These are phyloP conservation scores for Lactifluus rugatus DNA, from an alignment of 768 basidiomycete genomes.

Conservation along the genomic window DNA sequence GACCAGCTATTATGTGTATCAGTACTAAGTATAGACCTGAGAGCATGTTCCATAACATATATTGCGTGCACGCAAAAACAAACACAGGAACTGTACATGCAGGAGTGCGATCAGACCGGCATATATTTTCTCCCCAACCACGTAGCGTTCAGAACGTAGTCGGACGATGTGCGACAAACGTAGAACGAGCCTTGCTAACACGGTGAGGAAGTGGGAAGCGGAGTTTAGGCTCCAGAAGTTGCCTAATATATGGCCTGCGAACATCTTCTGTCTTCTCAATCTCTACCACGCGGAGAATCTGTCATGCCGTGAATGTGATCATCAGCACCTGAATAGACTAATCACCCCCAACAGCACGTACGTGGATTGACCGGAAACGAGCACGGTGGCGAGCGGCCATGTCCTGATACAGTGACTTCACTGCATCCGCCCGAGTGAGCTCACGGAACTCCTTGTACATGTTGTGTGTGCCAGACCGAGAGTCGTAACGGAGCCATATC, in stretches of 20 bases:
- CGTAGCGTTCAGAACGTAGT: constrained; percentile 46
- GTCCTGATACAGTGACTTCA: constrained; percentile 96
- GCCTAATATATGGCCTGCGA: constrained; percentile 96
- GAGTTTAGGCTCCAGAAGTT: constrained; percentile 81
- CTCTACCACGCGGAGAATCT: constrained; percentile 98
- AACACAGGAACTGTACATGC: not conserved
- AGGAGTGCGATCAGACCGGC: not conserved
- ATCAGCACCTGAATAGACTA: not conserved
- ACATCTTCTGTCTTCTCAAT: constrained; percentile 86
- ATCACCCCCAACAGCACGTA: constrained; percentile 31
- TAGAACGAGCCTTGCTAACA: constrained; percentile 64
- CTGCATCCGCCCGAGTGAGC: constrained; percentile 86
- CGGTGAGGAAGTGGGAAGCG: constrained; percentile 97
- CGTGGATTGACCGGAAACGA: constrained; percentile 97
- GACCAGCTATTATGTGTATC: not conserved
- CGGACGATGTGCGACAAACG: constrained; percentile 73
- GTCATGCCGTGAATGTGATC: not conserved
- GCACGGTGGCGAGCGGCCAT: constrained; percentile 99
- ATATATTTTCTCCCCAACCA: not conserved
- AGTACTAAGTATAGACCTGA: not conserved
- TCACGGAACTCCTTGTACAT: constrained; percentile 99
- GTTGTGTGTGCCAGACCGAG: constrained; percentile 99
- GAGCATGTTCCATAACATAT: not conserved
- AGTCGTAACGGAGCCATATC: constrained; percentile 99
- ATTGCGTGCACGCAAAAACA: not conserved